Evolutionary conservation across 257 asterid genomes (phyloP).

Genomic region (Solanum sitiens): DNA sequence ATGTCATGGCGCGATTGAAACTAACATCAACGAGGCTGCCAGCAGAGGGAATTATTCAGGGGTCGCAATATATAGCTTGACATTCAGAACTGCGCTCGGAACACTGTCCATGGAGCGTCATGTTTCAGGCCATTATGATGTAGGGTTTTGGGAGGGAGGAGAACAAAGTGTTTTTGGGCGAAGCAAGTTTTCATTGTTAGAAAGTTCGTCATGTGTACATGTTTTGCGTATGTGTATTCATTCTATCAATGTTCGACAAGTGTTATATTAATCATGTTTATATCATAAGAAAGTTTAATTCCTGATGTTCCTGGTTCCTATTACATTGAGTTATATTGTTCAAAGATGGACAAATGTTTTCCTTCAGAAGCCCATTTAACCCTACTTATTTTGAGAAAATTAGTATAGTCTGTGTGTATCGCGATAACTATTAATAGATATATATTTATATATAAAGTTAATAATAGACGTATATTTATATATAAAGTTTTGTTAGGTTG

Average conservation of each 20-base stretch:
- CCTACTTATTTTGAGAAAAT: background rate
- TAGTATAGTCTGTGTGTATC: background rate
- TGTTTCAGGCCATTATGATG: background rate
- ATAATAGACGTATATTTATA: too few species aligned
- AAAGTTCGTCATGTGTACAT: background rate
- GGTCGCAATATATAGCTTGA: background rate
- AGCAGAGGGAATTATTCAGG: background rate
- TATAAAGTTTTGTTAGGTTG: background rate
- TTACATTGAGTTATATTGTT: background rate
- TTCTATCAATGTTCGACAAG: background rate
- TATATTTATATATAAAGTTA: too few species aligned
- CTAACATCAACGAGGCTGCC: background rate
- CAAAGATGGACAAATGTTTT: background rate
- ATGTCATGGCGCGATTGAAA: background rate
- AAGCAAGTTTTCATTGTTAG: background rate
- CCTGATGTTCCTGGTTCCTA: background rate
- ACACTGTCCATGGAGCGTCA: background rate
- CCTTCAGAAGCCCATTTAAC: background rate
- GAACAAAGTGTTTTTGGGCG: background rate
- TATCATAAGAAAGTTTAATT: background rate
- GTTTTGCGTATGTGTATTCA: background rate
- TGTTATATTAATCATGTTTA: background rate
- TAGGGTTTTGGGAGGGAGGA: background rate
- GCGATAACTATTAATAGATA: too few species aligned
- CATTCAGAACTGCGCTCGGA: background rate